Evolutionary conservation across 2,329 filamentous ascomycete genomes (phyloP).

Genomic region (Akanthomyces muscarius): DNA sequence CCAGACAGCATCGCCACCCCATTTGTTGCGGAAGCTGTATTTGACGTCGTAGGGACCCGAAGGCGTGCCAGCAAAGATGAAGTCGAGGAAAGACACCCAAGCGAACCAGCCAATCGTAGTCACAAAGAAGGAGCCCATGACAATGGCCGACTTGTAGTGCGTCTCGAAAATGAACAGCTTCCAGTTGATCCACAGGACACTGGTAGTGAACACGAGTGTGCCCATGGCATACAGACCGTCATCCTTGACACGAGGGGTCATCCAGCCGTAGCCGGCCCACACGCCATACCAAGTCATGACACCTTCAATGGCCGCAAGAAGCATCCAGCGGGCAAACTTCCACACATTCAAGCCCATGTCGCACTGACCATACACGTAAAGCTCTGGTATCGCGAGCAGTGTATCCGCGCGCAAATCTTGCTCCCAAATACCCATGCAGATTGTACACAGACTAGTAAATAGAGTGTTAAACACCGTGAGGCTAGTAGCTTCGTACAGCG

Average conservation of each 20-base stretch:
- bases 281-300: slow-evolving; percentile 67
- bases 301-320: slow-evolving; percentile 68
- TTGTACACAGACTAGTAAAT: slow-evolving; percentile 85
- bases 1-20: slow-evolving; percentile 67
- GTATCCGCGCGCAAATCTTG: slow-evolving; percentile 83
- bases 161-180: slow-evolving; percentile 78
- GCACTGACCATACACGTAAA: slow-evolving; percentile 79
- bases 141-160: slow-evolving; percentile 67
- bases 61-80: slow-evolving; percentile 50
- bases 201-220: slow-evolving; percentile 65
- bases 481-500: slow-evolving; percentile 81
- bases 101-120: slow-evolving; percentile 63
- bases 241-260: slow-evolving; percentile 51
- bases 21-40: slow-evolving; percentile 60
- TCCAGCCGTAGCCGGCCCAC: slow-evolving; percentile 49
- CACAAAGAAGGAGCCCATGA: slow-evolving; percentile 54
- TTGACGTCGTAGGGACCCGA: slow-evolving; percentile 62
- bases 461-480: slow-evolving; percentile 91
- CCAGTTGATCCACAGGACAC: slow-evolving; percentile 67
- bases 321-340: slow-evolving; percentile 74
- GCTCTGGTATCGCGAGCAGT: slow-evolving; percentile 83
- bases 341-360: slow-evolving; percentile 68
- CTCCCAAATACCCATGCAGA: slow-evolving; percentile 87
- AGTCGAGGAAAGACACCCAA: slow-evolving; percentile 71
- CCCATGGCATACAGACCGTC: slow-evolving; percentile 71